phyloP scores from a whole-genome alignment of 169 alveolate genomes.

The Blepharisma undulans region DNA sequence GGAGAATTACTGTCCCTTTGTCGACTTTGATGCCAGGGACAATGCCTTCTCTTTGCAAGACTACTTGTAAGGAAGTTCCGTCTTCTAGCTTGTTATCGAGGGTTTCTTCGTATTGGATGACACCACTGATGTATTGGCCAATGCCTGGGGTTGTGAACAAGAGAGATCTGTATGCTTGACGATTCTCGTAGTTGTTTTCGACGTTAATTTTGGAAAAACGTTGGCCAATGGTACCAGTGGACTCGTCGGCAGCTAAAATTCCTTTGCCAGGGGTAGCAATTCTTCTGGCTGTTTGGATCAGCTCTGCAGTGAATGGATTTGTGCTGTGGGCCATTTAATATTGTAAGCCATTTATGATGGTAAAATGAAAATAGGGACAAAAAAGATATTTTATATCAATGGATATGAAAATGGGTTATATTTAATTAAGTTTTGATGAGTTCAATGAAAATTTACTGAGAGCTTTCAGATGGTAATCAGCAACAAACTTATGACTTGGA shows the following conservation, averaged over 20 bases:
- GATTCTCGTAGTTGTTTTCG: slow-evolving; percentile 95
- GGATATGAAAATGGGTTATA: too few species aligned
- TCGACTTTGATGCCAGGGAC: slow-evolving; percentile 99
- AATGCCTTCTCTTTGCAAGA: slow-evolving; percentile 84
- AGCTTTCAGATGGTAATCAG: too few species aligned
- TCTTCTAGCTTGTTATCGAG: slow-evolving; percentile 90
- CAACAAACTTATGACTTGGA: too few species aligned
- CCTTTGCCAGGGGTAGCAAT: slow-evolving; percentile 96
- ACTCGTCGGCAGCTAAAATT: slow-evolving; percentile 99
- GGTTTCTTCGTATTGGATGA: slow-evolving; percentile 98
- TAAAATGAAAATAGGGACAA: background rate
- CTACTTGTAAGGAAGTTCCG: slow-evolving; percentile 70
- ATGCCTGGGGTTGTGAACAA: slow-evolving; percentile 92
- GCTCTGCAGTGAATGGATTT: slow-evolving; percentile 51
- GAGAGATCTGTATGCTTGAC: slow-evolving; percentile 95
- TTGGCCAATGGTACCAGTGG: slow-evolving; percentile 97
- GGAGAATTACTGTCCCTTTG: slow-evolving; percentile 91
- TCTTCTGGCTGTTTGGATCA: slow-evolving; percentile 74
- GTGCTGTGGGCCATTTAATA: background rate
- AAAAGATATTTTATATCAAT: too few species aligned
- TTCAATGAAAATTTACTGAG: too few species aligned
- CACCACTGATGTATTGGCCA: slow-evolving; percentile 96
- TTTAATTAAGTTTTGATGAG: too few species aligned
- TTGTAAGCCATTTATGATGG: background rate
- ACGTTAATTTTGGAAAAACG: slow-evolving; percentile 92